phyloP scores from a whole-genome alignment of 2,329 filamentous ascomycete species.

The Teratosphaeria pseudoeucalypti region DNA sequence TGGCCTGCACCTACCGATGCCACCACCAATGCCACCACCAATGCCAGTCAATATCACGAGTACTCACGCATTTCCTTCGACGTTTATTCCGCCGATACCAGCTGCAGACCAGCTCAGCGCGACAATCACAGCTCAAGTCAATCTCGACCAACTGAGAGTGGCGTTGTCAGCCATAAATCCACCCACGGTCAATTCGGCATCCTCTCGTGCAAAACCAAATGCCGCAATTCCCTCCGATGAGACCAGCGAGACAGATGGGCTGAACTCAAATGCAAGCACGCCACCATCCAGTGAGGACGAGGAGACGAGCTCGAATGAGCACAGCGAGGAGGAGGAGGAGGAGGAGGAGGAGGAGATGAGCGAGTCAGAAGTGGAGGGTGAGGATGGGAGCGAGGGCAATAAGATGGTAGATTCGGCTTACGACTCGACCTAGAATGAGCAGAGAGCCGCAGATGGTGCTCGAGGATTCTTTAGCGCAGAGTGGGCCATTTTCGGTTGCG shows the following conservation, averaged over 20 bases:
- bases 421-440: not conserved
- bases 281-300: not conserved
- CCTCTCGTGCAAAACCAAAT: not conserved
- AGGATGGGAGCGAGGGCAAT: not conserved
- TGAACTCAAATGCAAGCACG: not conserved
- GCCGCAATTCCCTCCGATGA: not conserved
- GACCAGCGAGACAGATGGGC: not conserved
- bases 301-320: not conserved
- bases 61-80: not conserved
- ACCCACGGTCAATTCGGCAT: not conserved
- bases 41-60: not conserved
- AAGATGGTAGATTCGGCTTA: not conserved
- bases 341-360: not conserved
- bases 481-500: not conserved
- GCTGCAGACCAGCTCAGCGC: not conserved
- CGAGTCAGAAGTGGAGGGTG: not conserved
- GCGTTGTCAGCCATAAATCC: not conserved
- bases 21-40: not conserved
- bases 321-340: not conserved
- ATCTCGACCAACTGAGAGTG: not conserved
- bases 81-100: not conserved
- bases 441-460: not conserved
- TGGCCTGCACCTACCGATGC: not conserved
- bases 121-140: not conserved
- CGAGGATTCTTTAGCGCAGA: not conserved